Percentiles rank a stretch among this genome's conserved stretches.
Conservation (phyloP, 2,329 filamentous ascomycete genomes). For the Penicillium expansum region DNA sequence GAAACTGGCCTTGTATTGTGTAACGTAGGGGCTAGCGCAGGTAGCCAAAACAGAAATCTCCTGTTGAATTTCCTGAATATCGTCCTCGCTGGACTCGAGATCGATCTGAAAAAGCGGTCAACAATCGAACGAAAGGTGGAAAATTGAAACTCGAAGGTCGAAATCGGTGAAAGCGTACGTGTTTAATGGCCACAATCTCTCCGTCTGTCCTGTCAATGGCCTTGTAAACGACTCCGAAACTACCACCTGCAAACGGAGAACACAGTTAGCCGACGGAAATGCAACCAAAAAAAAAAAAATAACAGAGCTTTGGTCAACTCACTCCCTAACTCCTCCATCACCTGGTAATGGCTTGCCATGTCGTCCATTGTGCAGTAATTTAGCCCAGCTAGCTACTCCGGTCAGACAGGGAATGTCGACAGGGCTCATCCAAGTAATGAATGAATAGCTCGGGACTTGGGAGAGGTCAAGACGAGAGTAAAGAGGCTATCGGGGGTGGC, state of each 20-base stretch:
- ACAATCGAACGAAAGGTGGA: not conserved
- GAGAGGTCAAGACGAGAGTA: conserved; percentile 4
- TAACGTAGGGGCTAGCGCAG: conserved; percentile 89
- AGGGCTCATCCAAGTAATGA: conserved; percentile 11
- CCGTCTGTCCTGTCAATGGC: conserved; percentile 88
- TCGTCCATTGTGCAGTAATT: conserved; percentile 39
- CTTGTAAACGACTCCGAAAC: conserved; percentile 96
- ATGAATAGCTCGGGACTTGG: conserved; percentile 9
- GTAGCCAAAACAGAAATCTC: conserved; percentile 95
- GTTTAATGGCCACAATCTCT: conserved; percentile 94
- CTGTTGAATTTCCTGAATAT: conserved; percentile 96
- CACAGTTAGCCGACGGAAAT: conserved; percentile 17
- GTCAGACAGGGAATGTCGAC: conserved; percentile 18
- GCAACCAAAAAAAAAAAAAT: not conserved
- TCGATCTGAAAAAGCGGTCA: conserved; percentile 67
- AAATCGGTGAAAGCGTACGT: conserved; percentile 58
- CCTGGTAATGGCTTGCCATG: conserved; percentile 84
- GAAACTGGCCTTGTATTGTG: conserved; percentile 94
- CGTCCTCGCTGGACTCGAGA: conserved; percentile 96
- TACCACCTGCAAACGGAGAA: conserved; percentile 64
- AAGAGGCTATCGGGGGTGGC: conserved; percentile 5
- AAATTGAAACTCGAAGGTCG: not conserved
- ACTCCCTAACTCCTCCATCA: conserved; percentile 95
- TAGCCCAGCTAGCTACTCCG: conserved; percentile 17
- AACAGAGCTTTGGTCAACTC: conserved; percentile 44